Evolutionary conservation across 2,329 filamentous ascomycete genomes (phyloP).

Genomic region (Penicillium frequentans): DNA sequence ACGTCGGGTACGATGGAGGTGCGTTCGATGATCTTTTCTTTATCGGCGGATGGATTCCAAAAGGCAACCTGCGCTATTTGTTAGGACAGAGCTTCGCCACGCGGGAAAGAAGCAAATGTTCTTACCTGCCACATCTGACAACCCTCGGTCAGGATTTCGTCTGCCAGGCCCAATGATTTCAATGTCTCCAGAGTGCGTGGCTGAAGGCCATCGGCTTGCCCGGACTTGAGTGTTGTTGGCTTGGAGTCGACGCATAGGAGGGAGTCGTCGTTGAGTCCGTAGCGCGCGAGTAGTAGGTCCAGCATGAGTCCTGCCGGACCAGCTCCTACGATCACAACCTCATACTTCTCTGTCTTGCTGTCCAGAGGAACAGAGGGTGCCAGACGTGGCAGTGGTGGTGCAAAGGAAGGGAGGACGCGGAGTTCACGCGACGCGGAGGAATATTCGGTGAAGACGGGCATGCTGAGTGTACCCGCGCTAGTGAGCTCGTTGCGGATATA

Average conservation of each 20-base stretch:
- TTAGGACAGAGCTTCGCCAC: background rate
- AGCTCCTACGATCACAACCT: conserved; percentile 45
- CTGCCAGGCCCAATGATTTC: conserved; percentile 42
- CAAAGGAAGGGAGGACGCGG: conserved; percentile 42
- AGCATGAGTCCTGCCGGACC: conserved; percentile 47
- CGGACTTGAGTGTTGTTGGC: conserved; percentile 38
- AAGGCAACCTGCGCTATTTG: conserved; percentile 51
- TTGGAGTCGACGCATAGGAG: conserved; percentile 47
- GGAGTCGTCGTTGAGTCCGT: conserved; percentile 42
- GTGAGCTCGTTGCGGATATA: background rate
- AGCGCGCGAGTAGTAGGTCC: conserved; percentile 43
- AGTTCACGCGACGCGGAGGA: conserved; percentile 38
- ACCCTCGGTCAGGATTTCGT: conserved; percentile 41
- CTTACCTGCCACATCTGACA: conserved; percentile 51
- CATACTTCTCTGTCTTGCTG: conserved; percentile 35
- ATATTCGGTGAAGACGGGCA: conserved; percentile 44
- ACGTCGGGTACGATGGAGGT: conserved; percentile 55
- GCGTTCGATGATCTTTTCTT: conserved; percentile 56
- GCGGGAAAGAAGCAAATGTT: background rate
- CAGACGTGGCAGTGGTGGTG: conserved; percentile 39
- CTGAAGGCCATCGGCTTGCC: conserved; percentile 46
- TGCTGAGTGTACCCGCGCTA: conserved; percentile 9
- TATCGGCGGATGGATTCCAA: conserved; percentile 62
- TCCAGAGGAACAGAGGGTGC: conserved; percentile 19
- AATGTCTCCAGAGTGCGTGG: conserved; percentile 46